Base-by-base conservation (phyloP, 2,329 filamentous ascomycete genomes). In the Aspergillus vadensis region DNA sequence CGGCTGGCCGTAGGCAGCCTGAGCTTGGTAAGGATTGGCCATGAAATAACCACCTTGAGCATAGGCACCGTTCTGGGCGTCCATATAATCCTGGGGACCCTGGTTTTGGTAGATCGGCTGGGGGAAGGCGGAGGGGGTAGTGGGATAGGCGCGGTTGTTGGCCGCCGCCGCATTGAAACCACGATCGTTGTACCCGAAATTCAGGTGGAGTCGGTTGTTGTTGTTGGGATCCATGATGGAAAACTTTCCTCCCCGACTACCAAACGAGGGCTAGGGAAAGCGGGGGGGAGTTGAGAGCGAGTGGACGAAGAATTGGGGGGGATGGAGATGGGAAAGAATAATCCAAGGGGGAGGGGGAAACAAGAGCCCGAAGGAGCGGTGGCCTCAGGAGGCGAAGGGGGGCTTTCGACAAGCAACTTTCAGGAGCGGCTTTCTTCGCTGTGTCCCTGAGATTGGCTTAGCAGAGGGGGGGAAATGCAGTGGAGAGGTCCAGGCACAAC, bases 81-180 rank as follows among this genome's bases (percentile, higher is more conserved):
- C 85, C 63, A 85, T 81, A 70, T 88, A 86, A 67, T 87, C 85
- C 75, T 87, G 84, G 50, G 83, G 83, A 57, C 81, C 79, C 68
- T 84, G 81, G 70, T 83, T 83, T 54, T 84, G 83, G 71, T 87
- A 88, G 75, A 96, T 90, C 62, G 93, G 93, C 80, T 98, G 94
- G 12, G 94, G 94, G 74, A 98, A 98, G 61, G 93, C 97, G 66
- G 94, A 97, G 55, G 94, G 94, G 9, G 94, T 97, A 56, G 94
- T 92, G 68, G 90, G 91, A 82, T 91, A 92, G 67, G 87, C 82
- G 74, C 89, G 84, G 75, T 89, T 89, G 75, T 82, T 84, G 70
- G 85, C 78, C 63, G 82, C 81, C 25, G 66, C 65, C 51, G 60
- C 58, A 61, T 87, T 84, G 70, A 87, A 86, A 69, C 88, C 85